Base-by-base conservation (phyloP, 306 rosid species). In the Rosa lucieae region DNA sequence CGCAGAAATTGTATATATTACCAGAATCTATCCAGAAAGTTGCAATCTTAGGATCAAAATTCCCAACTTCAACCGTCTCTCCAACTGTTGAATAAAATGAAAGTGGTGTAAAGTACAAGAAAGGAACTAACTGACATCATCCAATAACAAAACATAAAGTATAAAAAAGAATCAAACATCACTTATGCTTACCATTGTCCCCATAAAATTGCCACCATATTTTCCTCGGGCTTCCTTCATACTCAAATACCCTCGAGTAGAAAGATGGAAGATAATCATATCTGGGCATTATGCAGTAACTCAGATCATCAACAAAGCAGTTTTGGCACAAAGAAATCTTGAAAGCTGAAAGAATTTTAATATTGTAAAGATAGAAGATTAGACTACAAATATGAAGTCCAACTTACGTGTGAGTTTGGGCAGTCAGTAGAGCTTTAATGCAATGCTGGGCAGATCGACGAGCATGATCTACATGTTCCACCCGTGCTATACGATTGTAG, bases 391-490 rank as follows among this genome's bases (percentile, higher is more conserved):
- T 59, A 78, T 35, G 63, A 75, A 37, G 72, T 86, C 76, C 59
- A 79, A 42, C 55, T 69, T 90, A 92, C 97, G 49, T 83, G 82
- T 83, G 84, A 77, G 95, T 85, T 85, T 91, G 91, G 37, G 97
- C 99, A 81, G 85, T 95, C 82, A 92, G 84, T 56, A 92, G 82
- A 72, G 93, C 86, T 65, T 90, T 91, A 80, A 93, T 85, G 72
- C 97, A 92, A 70, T 95, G 98, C 80, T 90, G 91, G 49, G 97
- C 94, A 20, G 98, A 93, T 71, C 86, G 81, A 84, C 96, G 99
- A 80, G 99, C 99, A 88, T 95, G 99, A 87, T 95, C 98, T 70
- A 95, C 98, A 82, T 95, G 98, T 81, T 95, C 98, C 53, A 93
- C 98, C 73, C 92, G 92, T 61, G 97, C 73, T 8, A 80, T 78